phyloP scores from a whole-genome alignment of 2,329 filamentous ascomycete genomes.

The Colletotrichum sublineola region DNA sequence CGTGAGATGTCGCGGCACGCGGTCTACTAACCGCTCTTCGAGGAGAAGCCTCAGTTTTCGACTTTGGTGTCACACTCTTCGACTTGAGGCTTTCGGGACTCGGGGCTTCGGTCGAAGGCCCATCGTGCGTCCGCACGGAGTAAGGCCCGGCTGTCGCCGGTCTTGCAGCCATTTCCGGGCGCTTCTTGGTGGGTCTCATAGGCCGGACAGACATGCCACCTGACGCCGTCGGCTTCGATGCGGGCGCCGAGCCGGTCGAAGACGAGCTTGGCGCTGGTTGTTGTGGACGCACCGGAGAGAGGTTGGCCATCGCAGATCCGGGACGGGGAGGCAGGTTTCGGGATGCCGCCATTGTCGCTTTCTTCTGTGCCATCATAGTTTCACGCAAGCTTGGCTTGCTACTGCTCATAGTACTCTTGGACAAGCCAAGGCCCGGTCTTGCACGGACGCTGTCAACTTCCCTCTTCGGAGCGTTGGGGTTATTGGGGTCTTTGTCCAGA shows the following conservation, averaged over 20 bases:
- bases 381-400: slow-evolving; percentile 81
- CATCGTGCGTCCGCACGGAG: slow-evolving; percentile 69
- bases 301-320: slow-evolving; percentile 57
- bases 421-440: slow-evolving; percentile 71
- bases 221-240: slow-evolving; percentile 59
- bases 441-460: slow-evolving; percentile 61
- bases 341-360: slow-evolving; percentile 64
- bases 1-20: slow-evolving; percentile 60
- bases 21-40: slow-evolving; percentile 62
- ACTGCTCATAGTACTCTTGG: slow-evolving; percentile 71
- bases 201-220: slow-evolving; percentile 74
- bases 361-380: slow-evolving; percentile 86
- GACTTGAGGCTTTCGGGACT: slow-evolving; percentile 63
- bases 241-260: slow-evolving; percentile 50
- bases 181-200: slow-evolving; percentile 70
- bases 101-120: slow-evolving; percentile 54
- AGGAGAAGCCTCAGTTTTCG: slow-evolving; percentile 64
- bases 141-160: slow-evolving; percentile 77
- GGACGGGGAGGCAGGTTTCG: slow-evolving; percentile 66
- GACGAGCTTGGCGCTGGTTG: slow-evolving; percentile 51
- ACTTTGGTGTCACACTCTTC: slow-evolving; percentile 64
- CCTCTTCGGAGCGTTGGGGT: slow-evolving; percentile 78
- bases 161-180: slow-evolving; percentile 69
- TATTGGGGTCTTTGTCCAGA: slow-evolving; percentile 85
- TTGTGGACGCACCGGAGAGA: slow-evolving; percentile 60